Base-by-base conservation (phyloP, 1,284 basidiomycete genomes). In the Ustilago hordei region DNA sequence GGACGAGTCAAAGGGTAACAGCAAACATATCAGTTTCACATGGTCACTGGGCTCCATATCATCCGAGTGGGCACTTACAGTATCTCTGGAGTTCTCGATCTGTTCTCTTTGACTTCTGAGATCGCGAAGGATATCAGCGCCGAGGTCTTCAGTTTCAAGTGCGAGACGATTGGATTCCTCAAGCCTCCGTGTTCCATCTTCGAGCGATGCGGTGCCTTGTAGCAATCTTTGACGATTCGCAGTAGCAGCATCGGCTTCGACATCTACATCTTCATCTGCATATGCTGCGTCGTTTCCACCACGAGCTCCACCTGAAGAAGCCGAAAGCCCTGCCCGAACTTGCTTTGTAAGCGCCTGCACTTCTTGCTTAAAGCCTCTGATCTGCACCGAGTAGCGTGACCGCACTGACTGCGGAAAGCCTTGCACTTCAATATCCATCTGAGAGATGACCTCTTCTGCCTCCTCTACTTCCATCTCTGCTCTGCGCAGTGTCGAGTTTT, bases 391-490 rank as follows among this genome's bases (percentile, higher is more conserved):
- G 48, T 73, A 86, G 48, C 80, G 69, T 47, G 75, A 77, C 31
- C 81, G 80, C 31, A 85, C 80, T 48, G 81, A 79, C 82, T 93
- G 91, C 0, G 95, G 95, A 86, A 98, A 95, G 12, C 93, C 93
- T 84, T 95, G 95, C n/a, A 97, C 92, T 88, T 99, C 97, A 72
- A 99, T 93, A 87, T 98, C 95, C 96, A 99, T 98, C 90, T 99
- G 97, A 39, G 94, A 94, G 11, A 84, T 72, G 38, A 98, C 95
- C 89, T 99, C 97, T 81, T 98, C 95, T 0, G 95, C 96, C 87
- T 99, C 97, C 84, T 99, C 97, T 3, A 98, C 89, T 86, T 99
- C 96, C 90, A 95, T 94, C 84, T 96, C 93, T 23, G 94, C 93
- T 71, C 93, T 89, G 75, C 95, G 89, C 75, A 98, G 87, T 3